phyloP scores from a whole-genome alignment of 495 filamentous ascomycete species.

The Aspergillus olivimuriae region DNA sequence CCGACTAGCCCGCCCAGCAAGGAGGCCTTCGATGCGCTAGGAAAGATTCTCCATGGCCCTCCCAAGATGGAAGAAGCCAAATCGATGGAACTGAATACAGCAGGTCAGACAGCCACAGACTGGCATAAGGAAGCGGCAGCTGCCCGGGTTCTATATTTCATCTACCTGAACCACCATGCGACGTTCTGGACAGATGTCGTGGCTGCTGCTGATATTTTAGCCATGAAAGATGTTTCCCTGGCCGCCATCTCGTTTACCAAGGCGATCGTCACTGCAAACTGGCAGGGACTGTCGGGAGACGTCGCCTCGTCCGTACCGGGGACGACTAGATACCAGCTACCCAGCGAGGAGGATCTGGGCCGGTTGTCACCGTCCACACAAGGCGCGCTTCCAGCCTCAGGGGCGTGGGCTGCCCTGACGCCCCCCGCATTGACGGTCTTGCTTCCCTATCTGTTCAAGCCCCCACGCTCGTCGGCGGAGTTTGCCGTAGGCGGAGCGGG shows the following conservation, averaged over 20 bases:
- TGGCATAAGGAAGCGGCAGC: conserved; percentile 43
- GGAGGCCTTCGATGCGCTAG: conserved; percentile 49
- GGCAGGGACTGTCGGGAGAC: conserved; percentile 34
- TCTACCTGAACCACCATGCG: conserved; percentile 45
- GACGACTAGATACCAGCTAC: conserved; percentile 33
- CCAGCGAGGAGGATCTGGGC: conserved; percentile 35
- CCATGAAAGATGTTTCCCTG: conserved; percentile 51
- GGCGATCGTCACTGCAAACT: conserved; percentile 50
- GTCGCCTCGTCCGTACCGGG: conserved; percentile 9
- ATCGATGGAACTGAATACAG: conserved; percentile 26
- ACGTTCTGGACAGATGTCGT: conserved; percentile 48
- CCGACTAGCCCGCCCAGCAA: conserved; percentile 44
- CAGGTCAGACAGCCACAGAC: conserved; percentile 33
- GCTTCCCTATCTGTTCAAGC: conserved; percentile 54
- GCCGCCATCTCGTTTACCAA: conserved; percentile 49
- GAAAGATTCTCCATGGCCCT: conserved; percentile 51
- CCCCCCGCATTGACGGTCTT: conserved; percentile 46
- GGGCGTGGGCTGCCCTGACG: conserved; percentile 45
- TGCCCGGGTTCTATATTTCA: conserved; percentile 51
- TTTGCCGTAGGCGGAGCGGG: conserved; percentile 53
- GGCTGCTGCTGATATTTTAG: conserved; percentile 48
- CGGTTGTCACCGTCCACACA: conserved; percentile 28
- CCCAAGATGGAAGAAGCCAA: conserved; percentile 15
- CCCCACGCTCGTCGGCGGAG: conserved; percentile 50
- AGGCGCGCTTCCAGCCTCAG: conserved; percentile 38